Base-by-base conservation (phyloP, 2,329 filamentous ascomycete genomes). In the Paraphoma chrysanthemicola region DNA sequence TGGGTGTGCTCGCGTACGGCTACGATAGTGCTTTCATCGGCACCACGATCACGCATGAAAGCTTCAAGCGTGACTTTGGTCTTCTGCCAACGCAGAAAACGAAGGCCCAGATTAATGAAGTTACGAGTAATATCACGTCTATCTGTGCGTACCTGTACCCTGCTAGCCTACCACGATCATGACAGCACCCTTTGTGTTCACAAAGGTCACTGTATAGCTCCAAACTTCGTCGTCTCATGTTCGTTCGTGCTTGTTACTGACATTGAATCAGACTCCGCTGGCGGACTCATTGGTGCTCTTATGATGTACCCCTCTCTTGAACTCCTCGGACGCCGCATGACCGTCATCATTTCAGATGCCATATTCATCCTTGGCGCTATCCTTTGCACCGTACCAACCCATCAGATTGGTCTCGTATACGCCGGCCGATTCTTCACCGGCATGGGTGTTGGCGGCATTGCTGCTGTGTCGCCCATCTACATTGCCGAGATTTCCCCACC, bases 11-110 rank as follows among this genome's bases (percentile, higher is more conserved):
- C 23, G 81, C 80, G 4, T 84, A 84, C 57, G 82, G 54, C 43
- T 84, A 85, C 62, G 83, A 85, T 60, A 80, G 79, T 3, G 81
- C 82, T 12, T 85, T 85, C 68, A 79, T 85, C 18, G 83, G 83
- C 3, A 84, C 82, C 0, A 85, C 83, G 0, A 85, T 85, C 52
- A 77, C 81, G 2, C 81, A 80, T 28, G 60, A 75, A 16, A 79
- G 77, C 55, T 85, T 86, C 72, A 76, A 79, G 60, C 61, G 68
- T 11, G 82, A 82, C 57, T 81, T 81, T 56, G 72, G 73, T 8
- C 59, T 75, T 18, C 53, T 63, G 16, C 36, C 41, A 46, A 58
- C 48, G 48, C 54, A 56, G 17, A 77, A 80, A 57, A 72, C 66
- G 10, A 64, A 69, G 12, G 58, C 66, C 6, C 71, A 79, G n/a